These are phyloP conservation scores for Blastobotrys chiropterorum DNA, from an alignment of 805 yeast species.

Conservation along the genomic window DNA sequence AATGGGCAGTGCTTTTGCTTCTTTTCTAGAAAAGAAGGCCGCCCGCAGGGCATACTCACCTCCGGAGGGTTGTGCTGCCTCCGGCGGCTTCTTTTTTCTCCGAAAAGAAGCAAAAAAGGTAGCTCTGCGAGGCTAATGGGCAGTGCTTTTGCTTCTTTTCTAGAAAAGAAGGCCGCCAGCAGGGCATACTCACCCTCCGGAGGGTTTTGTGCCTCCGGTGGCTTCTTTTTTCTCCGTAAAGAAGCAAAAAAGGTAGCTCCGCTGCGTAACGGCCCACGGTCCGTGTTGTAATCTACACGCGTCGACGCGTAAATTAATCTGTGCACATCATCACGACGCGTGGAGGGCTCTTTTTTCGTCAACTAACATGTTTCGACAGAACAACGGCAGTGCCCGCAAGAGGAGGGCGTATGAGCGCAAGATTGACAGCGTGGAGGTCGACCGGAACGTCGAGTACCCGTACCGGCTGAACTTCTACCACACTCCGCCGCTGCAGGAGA, in stretches of 20 bases:
- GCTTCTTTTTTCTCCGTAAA: too few relatives aligned
- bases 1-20: not conserved
- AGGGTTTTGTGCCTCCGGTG: too few relatives aligned
- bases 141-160: not conserved
- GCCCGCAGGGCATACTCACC: not conserved
- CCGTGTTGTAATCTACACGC: too few relatives aligned
- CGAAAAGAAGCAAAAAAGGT: not conserved
- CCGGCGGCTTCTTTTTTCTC: not conserved
- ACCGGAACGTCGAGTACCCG: slow-evolving; percentile 38
- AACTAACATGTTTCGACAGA: slow-evolving; percentile 26
- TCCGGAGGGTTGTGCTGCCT: not conserved
- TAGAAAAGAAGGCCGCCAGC: not conserved
- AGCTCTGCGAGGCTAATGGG: not conserved
- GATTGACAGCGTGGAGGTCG: slow-evolving; percentile 31
- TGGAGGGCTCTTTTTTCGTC: too few relatives aligned
- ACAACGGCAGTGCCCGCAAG: slow-evolving; percentile 8
- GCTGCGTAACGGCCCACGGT: too few relatives aligned
- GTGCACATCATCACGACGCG: too few relatives aligned
- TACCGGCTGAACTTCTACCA: slow-evolving; percentile 69
- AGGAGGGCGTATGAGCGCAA: slow-evolving; percentile 28
- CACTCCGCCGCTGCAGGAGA: slow-evolving; percentile 73
- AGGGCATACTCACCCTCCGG: too few relatives aligned
- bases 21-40: not conserved
- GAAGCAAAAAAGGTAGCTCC: too few relatives aligned
- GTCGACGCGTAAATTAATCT: slow-evolving; percentile 4